Percentiles rank a stretch among this genome's conserved stretches.
Conservation (phyloP, 257 asterid species). For the Paulownia fortunei region DNA sequence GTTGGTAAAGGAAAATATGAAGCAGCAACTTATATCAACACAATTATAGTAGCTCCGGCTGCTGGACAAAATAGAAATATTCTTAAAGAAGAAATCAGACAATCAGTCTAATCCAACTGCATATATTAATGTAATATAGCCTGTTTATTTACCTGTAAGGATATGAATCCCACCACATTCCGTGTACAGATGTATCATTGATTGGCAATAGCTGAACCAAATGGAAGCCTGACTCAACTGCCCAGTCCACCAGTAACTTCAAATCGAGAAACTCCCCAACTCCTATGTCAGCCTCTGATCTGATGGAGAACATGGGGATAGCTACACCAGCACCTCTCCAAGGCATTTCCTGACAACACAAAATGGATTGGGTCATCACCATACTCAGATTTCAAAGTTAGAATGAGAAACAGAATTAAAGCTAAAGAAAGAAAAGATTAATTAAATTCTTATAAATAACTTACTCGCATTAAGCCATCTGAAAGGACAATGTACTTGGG, state of each 20-base stretch:
- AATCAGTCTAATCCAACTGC: background rate
- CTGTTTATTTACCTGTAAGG: constrained; percentile 79
- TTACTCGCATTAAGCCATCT: constrained; percentile 96
- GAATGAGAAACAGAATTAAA: background rate
- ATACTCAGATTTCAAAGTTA: constrained; percentile 19
- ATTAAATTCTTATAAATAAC: constrained; percentile 32
- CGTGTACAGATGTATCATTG: constrained; percentile 93
- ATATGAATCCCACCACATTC: constrained; percentile 99
- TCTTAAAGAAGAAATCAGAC: constrained; percentile 5
- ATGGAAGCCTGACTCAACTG: constrained; percentile 90
- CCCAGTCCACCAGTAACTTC: constrained; percentile 92
- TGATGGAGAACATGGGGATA: constrained; percentile 89
- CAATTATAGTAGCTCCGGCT: background rate
- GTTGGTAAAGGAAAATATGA: no score
- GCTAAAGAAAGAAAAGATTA: background rate
- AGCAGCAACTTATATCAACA: background rate
- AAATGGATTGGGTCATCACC: background rate
- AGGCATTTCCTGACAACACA: constrained; percentile 75
- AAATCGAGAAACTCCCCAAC: constrained; percentile 99
- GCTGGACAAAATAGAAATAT: background rate
- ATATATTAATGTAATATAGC: background rate
- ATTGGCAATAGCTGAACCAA: constrained; percentile 96
- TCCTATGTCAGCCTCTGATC: constrained; percentile 91
- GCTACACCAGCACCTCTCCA: constrained; percentile 99
- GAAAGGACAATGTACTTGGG: constrained; percentile 73